Conservation (phyloP, 1,284 basidiomycete genomes). For the Microbotryum violaceum region DNA sequence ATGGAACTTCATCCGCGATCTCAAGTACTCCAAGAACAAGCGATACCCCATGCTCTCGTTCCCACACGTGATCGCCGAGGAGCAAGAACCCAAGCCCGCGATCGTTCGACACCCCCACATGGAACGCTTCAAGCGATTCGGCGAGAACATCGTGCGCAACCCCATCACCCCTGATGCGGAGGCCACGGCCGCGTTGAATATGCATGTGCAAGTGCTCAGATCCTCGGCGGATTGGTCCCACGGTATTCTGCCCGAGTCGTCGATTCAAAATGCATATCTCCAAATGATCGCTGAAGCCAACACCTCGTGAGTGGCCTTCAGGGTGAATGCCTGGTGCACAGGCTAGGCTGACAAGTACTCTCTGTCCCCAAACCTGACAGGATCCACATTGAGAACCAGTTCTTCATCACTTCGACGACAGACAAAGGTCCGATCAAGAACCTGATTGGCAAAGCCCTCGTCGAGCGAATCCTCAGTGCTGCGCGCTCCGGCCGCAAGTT, state of each 20-base stretch:
- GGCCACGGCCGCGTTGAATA: constrained; percentile 63
- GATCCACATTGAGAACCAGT: constrained; percentile 89
- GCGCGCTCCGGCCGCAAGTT: constrained; percentile 64
- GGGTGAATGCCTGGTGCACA: too few species aligned
- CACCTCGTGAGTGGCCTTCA: constrained; percentile 47
- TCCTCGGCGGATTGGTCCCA: constrained; percentile 20
- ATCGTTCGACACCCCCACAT: constrained; percentile 29
- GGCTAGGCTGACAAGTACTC: too few species aligned
- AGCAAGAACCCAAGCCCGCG: constrained; percentile 1
- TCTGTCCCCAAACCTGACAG: constrained; percentile 19
- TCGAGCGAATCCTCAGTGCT: constrained; percentile 72
- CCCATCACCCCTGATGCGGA: constrained; percentile 45
- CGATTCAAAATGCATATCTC: constrained; percentile 47
- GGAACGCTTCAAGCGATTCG: constrained; percentile 1
- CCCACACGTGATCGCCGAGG: constrained; percentile 56
- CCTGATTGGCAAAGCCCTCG: constrained; percentile 69
- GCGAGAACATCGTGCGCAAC: constrained; percentile 4
- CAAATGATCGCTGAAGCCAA: constrained; percentile 73
- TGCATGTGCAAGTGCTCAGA: constrained; percentile 55
- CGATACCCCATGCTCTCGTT: constrained; percentile 70
- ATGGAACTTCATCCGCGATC: constrained; percentile 43
- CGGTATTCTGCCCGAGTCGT: constrained; percentile 31
- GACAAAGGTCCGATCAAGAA: constrained; percentile 59
- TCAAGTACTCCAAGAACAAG: constrained; percentile 45
- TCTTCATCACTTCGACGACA: constrained; percentile 68